phyloP scores from a whole-genome alignment of 257 asterid genomes.

The Penstemon newberryi region DNA sequence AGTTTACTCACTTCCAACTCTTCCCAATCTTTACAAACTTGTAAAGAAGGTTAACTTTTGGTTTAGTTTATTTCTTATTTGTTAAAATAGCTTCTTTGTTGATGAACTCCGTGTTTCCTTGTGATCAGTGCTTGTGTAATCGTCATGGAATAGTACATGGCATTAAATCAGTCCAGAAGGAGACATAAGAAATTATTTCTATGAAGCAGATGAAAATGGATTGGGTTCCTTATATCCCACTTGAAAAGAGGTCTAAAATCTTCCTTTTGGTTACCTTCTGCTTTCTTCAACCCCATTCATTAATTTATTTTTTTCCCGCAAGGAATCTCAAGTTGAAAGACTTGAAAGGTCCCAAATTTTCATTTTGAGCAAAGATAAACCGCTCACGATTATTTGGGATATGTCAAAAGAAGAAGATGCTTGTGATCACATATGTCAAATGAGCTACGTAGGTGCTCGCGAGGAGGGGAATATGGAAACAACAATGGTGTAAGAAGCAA shows the following conservation, averaged over 20 bases:
- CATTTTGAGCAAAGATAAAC: slow-evolving; percentile 40
- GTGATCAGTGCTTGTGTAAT: slow-evolving; percentile 54
- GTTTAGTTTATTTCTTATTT: slow-evolving; percentile 10
- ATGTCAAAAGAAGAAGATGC: too few relatives aligned
- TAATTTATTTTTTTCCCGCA: slow-evolving; percentile 29
- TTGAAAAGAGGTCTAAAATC: slow-evolving; percentile 58
- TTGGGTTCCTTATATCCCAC: slow-evolving; percentile 95
- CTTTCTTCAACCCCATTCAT: slow-evolving; percentile 19
- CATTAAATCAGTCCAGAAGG: slow-evolving; percentile 91
- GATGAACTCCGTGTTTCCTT: slow-evolving; percentile 22
- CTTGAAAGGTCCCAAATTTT: slow-evolving; percentile 74
- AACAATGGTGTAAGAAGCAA: too few relatives aligned
- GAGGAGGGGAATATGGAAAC: too few relatives aligned
- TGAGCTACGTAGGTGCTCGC: too few relatives aligned
- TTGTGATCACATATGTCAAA: too few relatives aligned
- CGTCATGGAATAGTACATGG: slow-evolving; percentile 78
- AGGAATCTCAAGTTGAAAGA: slow-evolving; percentile 86
- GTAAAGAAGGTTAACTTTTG: slow-evolving; percentile 58
- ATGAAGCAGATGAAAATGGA: slow-evolving; percentile 99
- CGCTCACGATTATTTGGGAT: too few relatives aligned
- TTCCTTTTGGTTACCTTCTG: slow-evolving; percentile 22
- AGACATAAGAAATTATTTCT: slow-evolving; percentile 83
- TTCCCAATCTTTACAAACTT: slow-evolving; percentile 67
- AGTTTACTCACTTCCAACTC: slow-evolving; percentile 75
- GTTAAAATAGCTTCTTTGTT: slow-evolving; percentile 1